Conservation (phyloP, 192 early-diverging fungal genomes). For the Linnemannia zychae region DNA sequence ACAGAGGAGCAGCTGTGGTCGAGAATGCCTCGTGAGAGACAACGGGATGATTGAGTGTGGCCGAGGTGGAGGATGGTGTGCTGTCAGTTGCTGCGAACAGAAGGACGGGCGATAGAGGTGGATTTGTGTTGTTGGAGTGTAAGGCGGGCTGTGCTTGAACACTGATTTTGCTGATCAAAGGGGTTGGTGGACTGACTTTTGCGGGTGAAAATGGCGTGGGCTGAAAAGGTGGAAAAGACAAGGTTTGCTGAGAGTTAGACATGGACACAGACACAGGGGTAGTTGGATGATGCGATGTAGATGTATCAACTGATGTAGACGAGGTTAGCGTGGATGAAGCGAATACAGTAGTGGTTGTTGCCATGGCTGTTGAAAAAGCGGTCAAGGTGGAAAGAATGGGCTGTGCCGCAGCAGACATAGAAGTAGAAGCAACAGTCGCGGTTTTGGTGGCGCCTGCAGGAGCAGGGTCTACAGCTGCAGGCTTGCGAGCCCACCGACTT, state of each 20-base stretch:
- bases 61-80: neutral
- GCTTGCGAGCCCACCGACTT: neutral
- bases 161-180: conserved; percentile 4
- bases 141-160: neutral
- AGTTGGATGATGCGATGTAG: neutral
- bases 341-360: neutral
- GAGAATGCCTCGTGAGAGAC: neutral
- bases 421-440: no score
- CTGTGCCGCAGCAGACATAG: neutral
- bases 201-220: neutral
- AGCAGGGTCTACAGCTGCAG: neutral
- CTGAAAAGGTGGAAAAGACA: neutral
- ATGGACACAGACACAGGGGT: neutral
- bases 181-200: neutral
- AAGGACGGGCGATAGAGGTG: neutral
- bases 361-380: no score
- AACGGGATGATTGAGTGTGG: neutral
- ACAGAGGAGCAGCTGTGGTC: neutral
- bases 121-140: neutral
- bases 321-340: neutral
- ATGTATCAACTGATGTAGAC: neutral
- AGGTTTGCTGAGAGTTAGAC: neutral
- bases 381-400: neutral
- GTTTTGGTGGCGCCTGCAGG: conserved; percentile 1
- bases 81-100: neutral